Evolutionary conservation across 495 filamentous ascomycete species (phyloP).

Genomic region (Hyaloscypha variabilis): DNA sequence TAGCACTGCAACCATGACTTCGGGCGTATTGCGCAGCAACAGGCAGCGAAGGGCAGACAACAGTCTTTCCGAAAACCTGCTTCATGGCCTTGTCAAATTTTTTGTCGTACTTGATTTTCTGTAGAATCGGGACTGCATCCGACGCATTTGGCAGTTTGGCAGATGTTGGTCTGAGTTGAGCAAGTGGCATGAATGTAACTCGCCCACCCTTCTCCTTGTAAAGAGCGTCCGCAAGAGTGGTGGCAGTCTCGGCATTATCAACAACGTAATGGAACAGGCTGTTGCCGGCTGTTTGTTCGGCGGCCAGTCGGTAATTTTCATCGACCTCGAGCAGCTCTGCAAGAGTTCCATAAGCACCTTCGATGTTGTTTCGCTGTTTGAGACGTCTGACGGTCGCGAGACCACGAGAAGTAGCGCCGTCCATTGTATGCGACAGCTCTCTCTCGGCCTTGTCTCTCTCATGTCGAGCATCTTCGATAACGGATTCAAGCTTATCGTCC

Average conservation of each 20-base stretch:
- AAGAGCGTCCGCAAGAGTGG: slow-evolving; percentile 75
- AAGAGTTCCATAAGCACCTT: slow-evolving; percentile 90
- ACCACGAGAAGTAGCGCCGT: slow-evolving; percentile 80
- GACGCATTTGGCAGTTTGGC: slow-evolving; percentile 79
- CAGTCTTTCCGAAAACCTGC: slow-evolving; percentile 93
- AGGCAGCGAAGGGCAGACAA: slow-evolving; percentile 87
- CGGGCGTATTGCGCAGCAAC: slow-evolving; percentile 87
- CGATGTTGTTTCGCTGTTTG: slow-evolving; percentile 72
- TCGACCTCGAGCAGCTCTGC: slow-evolving; percentile 86
- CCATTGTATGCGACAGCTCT: slow-evolving; percentile 82
- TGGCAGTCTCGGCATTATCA: slow-evolving; percentile 87
- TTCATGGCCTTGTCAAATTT: slow-evolving; percentile 83
- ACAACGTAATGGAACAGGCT: slow-evolving; percentile 97
- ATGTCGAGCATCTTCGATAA: slow-evolving; percentile 70
- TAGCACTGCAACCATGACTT: slow-evolving; percentile 86
- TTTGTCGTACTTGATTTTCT: slow-evolving; percentile 79
- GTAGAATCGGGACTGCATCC: slow-evolving; percentile 84
- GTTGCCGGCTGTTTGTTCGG: slow-evolving; percentile 90
- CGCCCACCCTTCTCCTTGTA: slow-evolving; percentile 81
- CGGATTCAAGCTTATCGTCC: slow-evolving; percentile 80
- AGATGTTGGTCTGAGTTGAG: slow-evolving; percentile 67
- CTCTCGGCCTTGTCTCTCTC: slow-evolving; percentile 78
- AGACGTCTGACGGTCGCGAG: slow-evolving; percentile 80
- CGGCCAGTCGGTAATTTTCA: slow-evolving; percentile 84
- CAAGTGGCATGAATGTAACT: slow-evolving; percentile 93